Percentiles rank a stretch among this genome's conserved stretches.
These are phyloP conservation scores for Euphorbia pulcherrima DNA, from an alignment of 345 rosid species.

Conservation along the genomic window DNA sequence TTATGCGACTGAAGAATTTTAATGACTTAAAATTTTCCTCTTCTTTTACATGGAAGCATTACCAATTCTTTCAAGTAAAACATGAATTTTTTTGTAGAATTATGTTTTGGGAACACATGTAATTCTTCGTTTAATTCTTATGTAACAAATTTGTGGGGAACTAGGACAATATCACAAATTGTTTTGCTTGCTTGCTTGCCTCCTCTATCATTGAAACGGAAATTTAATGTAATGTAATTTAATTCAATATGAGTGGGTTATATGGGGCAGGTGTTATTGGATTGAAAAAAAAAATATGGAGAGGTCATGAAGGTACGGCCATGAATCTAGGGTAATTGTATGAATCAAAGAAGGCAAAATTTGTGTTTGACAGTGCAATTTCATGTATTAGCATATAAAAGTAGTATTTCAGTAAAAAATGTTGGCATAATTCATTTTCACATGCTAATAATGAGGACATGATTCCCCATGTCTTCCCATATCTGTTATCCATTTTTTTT, in stretches of 20 bases:
- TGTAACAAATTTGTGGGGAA: not conserved
- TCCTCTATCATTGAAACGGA: not conserved
- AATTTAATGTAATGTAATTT: not conserved
- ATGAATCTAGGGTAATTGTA: constrained; percentile 25
- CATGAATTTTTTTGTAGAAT: no score
- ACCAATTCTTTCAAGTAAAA: no score
- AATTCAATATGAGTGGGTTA: no score
- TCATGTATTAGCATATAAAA: no score
- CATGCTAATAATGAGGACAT: constrained; percentile 8
- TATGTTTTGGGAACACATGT: no score
- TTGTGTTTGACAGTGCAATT: no score
- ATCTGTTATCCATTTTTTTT: not conserved
- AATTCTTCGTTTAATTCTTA: constrained; percentile 9
- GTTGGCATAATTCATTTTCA: not conserved
- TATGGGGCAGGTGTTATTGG: not conserved
- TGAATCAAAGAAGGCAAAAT: not conserved
- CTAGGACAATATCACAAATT: no score
- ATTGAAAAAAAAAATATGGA: not conserved
- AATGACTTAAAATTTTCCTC: constrained; percentile 38
- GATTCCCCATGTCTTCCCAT: constrained; percentile 22
- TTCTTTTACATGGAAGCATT: not conserved
- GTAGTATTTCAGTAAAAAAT: not conserved
- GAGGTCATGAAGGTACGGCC: no score
- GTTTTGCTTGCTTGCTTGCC: constrained; percentile 22
- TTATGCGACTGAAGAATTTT: constrained; percentile 35